Base-by-base conservation (phyloP, 2,329 filamentous ascomycete species). In the Verticillium dahliae region DNA sequence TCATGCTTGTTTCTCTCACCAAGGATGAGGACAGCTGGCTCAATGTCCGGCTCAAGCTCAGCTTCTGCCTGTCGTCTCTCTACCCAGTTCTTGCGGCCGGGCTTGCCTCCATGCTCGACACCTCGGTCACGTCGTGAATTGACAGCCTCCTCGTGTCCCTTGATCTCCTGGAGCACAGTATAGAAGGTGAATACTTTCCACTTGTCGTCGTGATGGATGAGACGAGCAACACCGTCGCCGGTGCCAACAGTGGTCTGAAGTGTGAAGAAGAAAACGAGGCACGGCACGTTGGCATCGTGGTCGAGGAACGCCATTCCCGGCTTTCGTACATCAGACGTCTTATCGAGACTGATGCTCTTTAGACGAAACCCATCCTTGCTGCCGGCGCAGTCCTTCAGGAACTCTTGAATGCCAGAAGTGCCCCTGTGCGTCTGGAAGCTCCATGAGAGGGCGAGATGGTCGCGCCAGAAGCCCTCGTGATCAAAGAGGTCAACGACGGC, bases 131-230 rank as follows among this genome's bases (percentile, higher is more conserved):
- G 75, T 10, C 74, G 75, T 1, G 66, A 67, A 1, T 76, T 73
- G 1, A 75, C 63, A 0, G 67, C 65, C 68, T 86, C 82, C 59
- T 82, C 80, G 57, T 77, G 71, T 0, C 78, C 81, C 4, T 74
- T 79, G 7, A 88, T 64, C 56, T 79, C 76, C 7, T 75, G 68
- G 14, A 88, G 69, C 0, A 75, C 73, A 0, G 85, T 87, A 66
- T 81, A 87, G 0, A 88, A 68, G 4, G 81, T 85, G 65, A 82
- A 85, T 0, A 81, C 79, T 67, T 84, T 84, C 83, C 83, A 87
- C 4, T 37, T 41, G 0, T 41, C 59, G 0, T 71, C 74, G 6
- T 55, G 31, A 2, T 71, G 72, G 0, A 79, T 75, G 0, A 90
- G 70, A 3, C 85, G 76, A 0, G 83, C 76, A 1, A 90, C 66